phyloP scores from a whole-genome alignment of 495 filamentous ascomycete genomes.

The Xylaria longipes region DNA sequence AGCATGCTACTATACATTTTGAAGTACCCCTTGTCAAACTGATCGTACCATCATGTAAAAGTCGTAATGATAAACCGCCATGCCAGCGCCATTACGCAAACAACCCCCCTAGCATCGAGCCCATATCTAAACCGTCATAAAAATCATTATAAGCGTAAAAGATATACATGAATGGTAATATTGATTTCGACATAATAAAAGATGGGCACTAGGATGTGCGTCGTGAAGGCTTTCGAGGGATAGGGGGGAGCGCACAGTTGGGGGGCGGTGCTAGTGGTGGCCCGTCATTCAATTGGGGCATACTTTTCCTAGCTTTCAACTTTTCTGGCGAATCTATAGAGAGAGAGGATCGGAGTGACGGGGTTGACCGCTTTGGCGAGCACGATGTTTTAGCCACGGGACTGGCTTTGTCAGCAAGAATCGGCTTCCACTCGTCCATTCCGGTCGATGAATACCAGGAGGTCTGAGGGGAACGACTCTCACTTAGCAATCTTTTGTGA shows the following conservation, averaged over 20 bases:
- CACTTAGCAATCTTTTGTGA: constrained; percentile 25
- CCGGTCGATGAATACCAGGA: constrained; percentile 23
- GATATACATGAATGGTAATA: constrained; percentile 9
- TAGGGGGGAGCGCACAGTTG: constrained; percentile 66
- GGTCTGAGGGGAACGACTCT: constrained; percentile 27
- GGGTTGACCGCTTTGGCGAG: constrained; percentile 36
- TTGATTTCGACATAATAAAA: constrained; percentile 10
- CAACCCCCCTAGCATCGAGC: not conserved
- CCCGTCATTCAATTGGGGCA: constrained; percentile 63
- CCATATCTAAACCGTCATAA: not conserved
- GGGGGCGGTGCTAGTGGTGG: constrained; percentile 70
- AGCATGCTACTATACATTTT: constrained; percentile 12
- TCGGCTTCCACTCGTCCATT: constrained; percentile 25
- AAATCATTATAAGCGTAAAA: constrained; percentile 16
- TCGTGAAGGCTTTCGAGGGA: constrained; percentile 49
- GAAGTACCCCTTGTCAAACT: not conserved
- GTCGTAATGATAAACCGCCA: constrained; percentile 10
- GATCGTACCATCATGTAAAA: constrained; percentile 16
- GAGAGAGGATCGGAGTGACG: constrained; percentile 38
- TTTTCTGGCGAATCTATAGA: constrained; percentile 39
- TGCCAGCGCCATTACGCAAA: not conserved
- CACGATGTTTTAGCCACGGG: constrained; percentile 20
- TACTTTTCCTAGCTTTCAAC: constrained; percentile 55
- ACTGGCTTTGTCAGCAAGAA: not conserved
- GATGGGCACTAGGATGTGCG: not conserved